Conservation (phyloP, 108 stramenopile species). For the Cylindrotheca fusiformis region DNA sequence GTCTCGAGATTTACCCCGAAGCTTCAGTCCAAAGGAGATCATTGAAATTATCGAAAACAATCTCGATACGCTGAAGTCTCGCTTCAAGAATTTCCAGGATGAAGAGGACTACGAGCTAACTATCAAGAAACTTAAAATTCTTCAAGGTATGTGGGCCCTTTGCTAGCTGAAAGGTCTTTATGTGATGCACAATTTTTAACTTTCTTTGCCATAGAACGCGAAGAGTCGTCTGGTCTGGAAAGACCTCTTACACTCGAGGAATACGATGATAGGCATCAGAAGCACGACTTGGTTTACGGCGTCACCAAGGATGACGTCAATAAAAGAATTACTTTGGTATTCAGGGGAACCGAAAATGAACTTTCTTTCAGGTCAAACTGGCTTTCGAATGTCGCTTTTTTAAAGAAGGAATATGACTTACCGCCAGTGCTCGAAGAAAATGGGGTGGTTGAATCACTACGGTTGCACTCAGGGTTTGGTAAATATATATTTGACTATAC, state of each 20-base stretch:
- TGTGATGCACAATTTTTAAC: background rate
- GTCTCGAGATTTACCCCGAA: background rate
- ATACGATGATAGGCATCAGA: constrained; percentile 35
- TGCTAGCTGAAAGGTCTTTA: constrained; percentile 10
- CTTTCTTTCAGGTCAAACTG: background rate
- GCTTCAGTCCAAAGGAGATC: background rate
- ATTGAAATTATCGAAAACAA: background rate
- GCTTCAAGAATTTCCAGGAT: background rate
- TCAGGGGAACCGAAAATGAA: constrained; percentile 31
- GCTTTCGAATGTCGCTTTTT: background rate
- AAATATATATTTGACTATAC: constrained; percentile 44
- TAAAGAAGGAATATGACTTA: constrained; percentile 7
- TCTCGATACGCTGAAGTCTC: background rate
- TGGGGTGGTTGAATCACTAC: constrained; percentile 17
- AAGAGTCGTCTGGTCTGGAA: background rate
- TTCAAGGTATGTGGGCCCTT: constrained; percentile 3
- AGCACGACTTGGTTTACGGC: constrained; percentile 23
- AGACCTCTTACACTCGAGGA: constrained; percentile 15
- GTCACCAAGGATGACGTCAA: constrained; percentile 15
- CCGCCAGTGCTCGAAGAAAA: constrained; percentile 24
- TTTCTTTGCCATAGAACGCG: background rate
- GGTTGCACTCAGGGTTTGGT: constrained; percentile 53
- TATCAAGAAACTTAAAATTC: background rate
- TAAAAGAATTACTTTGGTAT: constrained; percentile 35
- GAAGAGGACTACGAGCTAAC: background rate